These are phyloP conservation scores for Hymenoscyphus occultus DNA, from an alignment of 2,329 filamentous ascomycete species.

Conservation along the genomic window DNA sequence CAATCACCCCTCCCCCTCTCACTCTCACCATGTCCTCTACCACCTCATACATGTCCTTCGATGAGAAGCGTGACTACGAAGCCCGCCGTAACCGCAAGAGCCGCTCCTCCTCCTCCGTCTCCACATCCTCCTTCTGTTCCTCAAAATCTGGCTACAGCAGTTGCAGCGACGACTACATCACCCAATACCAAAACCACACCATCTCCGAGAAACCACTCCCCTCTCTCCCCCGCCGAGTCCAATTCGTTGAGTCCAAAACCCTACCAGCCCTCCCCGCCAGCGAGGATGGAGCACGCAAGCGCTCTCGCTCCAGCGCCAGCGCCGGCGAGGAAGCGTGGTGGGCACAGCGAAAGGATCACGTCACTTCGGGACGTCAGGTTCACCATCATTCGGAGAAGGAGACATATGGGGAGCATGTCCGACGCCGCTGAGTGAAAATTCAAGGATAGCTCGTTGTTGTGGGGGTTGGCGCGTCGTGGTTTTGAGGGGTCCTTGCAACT, in stretches of 20 bases:
- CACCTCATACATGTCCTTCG: conserved; percentile 3
- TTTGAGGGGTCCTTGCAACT: conserved; percentile 11
- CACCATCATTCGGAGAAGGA: conserved; percentile 8
- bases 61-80: conserved; percentile 15
- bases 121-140: background rate
- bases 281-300: background rate
- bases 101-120: background rate
- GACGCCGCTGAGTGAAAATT: conserved; percentile 14
- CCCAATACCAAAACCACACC: background rate
- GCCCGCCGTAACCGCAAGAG: conserved; percentile 9
- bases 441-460: conserved; percentile 12
- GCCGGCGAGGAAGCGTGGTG: conserved; percentile 12
- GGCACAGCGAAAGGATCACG: conserved; percentile 8
- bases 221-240: conserved; percentile 7
- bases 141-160: conserved; percentile 3
- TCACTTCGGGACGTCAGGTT: background rate
- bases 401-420: conserved; percentile 11
- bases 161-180: background rate
- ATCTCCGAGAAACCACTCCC: conserved; percentile 4
- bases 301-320: background rate
- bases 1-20: background rate
- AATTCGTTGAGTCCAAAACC: conserved; percentile 8
- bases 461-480: background rate
- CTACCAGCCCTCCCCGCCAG: background rate
- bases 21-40: background rate